Conservation (phyloP, 2,329 filamentous ascomycete genomes). For the Cladosporium phlei region DNA sequence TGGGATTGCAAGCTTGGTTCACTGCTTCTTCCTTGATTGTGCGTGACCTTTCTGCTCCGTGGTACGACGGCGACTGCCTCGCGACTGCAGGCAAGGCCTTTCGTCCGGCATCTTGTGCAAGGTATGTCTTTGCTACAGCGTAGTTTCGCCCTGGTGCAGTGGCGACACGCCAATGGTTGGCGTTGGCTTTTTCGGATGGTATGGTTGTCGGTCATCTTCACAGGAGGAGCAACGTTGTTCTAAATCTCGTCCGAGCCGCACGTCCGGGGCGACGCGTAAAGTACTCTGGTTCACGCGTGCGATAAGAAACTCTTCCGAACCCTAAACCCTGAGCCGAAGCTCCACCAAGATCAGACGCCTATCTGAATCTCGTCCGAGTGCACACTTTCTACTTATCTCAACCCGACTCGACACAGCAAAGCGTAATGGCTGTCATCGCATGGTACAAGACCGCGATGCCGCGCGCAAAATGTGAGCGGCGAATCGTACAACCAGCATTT, state of each 20-base stretch:
- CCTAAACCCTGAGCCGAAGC: not conserved
- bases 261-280: not conserved
- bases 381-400: not conserved
- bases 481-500: not conserved
- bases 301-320: not conserved
- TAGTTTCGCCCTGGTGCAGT: not conserved
- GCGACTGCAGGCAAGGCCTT: not conserved
- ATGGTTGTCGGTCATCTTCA: not conserved
- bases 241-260: not conserved
- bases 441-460: not conserved
- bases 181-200: not conserved
- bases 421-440: not conserved
- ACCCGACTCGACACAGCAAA: not conserved
- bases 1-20: not conserved
- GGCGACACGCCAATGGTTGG: not conserved
- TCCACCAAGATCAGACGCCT: not conserved
- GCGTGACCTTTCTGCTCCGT: not conserved
- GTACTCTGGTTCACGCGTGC: not conserved
- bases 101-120: not conserved
- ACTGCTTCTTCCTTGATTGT: not conserved
- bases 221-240: not conserved
- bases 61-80: not conserved
- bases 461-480: not conserved
- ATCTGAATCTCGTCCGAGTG: constrained; percentile 1
- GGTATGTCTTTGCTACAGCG: not conserved